Evolutionary conservation across 352 stramenopile species (phyloP).

Genomic region (Aphanomyces euteiches): DNA sequence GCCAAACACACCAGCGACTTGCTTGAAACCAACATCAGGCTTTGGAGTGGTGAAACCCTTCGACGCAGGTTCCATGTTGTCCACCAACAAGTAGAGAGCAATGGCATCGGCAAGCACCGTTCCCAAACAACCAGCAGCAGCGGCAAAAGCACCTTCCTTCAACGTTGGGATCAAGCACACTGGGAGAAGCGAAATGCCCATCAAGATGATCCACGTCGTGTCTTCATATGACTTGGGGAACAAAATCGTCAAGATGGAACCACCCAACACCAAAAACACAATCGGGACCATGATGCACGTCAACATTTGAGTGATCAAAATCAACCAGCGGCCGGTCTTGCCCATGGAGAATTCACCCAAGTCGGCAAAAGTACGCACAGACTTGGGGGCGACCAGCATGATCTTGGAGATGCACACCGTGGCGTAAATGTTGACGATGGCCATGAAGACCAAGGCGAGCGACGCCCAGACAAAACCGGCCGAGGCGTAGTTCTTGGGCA

Average conservation of each 20-base stretch:
- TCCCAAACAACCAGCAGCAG: conserved; percentile 34
- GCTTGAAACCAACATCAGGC: conserved; percentile 30
- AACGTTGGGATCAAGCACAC: conserved; percentile 33
- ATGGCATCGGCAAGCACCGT: conserved; percentile 32
- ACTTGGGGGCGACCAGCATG: conserved; percentile 50
- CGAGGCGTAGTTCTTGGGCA: conserved; percentile 61
- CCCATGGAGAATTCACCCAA: conserved; percentile 59
- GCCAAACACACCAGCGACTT: conserved; percentile 34
- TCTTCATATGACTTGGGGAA: conserved; percentile 30
- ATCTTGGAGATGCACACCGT: conserved; percentile 42
- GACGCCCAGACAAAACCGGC: conserved; percentile 14
- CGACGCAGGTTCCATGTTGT: conserved; percentile 27
- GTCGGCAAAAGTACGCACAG: conserved; percentile 55
- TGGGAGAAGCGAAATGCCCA: conserved; percentile 29
- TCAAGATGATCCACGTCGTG: conserved; percentile 33
- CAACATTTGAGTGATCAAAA: conserved; percentile 39
- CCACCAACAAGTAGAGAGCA: conserved; percentile 24
- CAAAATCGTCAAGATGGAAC: conserved; percentile 17
- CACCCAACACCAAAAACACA: conserved; percentile 33
- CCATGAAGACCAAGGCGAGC: conserved; percentile 29
- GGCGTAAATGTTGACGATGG: conserved; percentile 27
- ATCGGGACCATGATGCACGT: conserved; percentile 23
- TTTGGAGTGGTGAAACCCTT: conserved; percentile 6
- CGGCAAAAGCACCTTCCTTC: conserved; percentile 25
- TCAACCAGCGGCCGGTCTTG: conserved; percentile 46